Conservation (phyloP, 331 rosid genomes). For the Cydonia oblonga region DNA sequence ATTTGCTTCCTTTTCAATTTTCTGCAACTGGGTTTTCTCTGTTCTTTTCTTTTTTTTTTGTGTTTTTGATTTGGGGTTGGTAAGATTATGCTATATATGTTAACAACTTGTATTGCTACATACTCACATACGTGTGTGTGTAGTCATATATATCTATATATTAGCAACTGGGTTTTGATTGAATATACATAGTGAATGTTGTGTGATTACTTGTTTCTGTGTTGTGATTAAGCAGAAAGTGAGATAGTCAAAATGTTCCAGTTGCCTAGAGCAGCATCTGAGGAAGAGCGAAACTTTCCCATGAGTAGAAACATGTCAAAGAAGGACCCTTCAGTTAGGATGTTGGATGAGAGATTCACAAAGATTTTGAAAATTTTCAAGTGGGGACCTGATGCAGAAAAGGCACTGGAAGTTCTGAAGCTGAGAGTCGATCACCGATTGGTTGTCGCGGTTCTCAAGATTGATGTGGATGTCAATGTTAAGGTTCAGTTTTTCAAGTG, state of each 20-base stretch:
- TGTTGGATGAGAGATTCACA: constrained; percentile 72
- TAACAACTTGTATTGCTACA: too few species aligned
- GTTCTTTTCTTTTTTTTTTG: background rate
- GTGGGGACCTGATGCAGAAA: constrained; percentile 97
- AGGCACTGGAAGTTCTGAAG: constrained; percentile 79
- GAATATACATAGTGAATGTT: background rate
- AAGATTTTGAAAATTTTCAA: constrained; percentile 83
- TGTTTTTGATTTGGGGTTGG: background rate
- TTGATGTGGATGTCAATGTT: constrained; percentile 64
- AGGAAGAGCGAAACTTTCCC: constrained; percentile 20
- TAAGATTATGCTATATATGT: background rate
- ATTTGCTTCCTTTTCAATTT: background rate
- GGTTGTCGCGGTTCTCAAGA: constrained; percentile 62
- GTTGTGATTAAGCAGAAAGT: constrained; percentile 50
- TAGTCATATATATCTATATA: background rate
- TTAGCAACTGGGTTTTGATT: background rate
- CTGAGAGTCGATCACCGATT: constrained; percentile 67
- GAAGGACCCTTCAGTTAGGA: constrained; percentile 46
- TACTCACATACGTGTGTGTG: too few species aligned
- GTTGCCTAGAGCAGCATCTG: constrained; percentile 28
- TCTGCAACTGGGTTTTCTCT: background rate
- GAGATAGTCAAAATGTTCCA: constrained; percentile 71
- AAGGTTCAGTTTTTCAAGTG: constrained; percentile 80
- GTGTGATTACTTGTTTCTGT: constrained; percentile 11
- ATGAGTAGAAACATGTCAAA: constrained; percentile 21